Conservation (phyloP, 805 yeast species). For the Candida sithepensis region DNA sequence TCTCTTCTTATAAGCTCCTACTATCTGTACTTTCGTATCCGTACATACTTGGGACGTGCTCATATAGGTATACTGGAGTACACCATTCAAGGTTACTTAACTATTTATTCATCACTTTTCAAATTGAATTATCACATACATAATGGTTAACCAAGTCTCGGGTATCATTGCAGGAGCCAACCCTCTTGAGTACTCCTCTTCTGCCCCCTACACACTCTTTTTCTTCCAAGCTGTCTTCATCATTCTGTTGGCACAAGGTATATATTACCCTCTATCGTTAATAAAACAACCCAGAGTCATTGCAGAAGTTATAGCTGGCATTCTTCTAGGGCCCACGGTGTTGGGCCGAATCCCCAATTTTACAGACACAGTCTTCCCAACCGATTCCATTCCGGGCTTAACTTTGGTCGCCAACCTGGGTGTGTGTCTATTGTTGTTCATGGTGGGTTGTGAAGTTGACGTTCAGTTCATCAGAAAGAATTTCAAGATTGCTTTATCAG, state of each 20-base stretch:
- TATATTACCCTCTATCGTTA: conserved; percentile 57
- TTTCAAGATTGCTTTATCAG: conserved; percentile 56
- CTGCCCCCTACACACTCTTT: conserved; percentile 65
- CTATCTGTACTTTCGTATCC: too few relatives aligned
- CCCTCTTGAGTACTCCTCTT: conserved; percentile 56
- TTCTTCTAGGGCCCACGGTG: conserved; percentile 71
- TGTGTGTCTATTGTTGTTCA: conserved; percentile 67
- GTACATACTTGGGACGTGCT: too few relatives aligned
- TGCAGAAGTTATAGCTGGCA: conserved; percentile 78
- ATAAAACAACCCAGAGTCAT: conserved; percentile 77
- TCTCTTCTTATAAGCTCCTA: too few relatives aligned
- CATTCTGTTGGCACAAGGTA: conserved; percentile 51
- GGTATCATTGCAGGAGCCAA: conserved; percentile 72
- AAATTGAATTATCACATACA: background rate
- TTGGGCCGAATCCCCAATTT: conserved; percentile 70
- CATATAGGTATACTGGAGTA: too few relatives aligned
- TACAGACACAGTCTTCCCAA: conserved; percentile 61
- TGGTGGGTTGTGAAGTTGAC: conserved; percentile 80
- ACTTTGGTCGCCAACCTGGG: conserved; percentile 72
- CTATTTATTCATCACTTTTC: too few relatives aligned
- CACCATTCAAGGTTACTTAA: too few relatives aligned
- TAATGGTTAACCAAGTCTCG: conserved; percentile 29
- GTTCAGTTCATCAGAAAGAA: conserved; percentile 59
- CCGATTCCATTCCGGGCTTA: conserved; percentile 57
- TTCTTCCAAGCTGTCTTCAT: conserved; percentile 67